A percentile compares a stretch with the other conserved stretches of the same genome.
Conservation (phyloP, 2,329 filamentous ascomycete species). For the Scytalidium sp. region DNA sequence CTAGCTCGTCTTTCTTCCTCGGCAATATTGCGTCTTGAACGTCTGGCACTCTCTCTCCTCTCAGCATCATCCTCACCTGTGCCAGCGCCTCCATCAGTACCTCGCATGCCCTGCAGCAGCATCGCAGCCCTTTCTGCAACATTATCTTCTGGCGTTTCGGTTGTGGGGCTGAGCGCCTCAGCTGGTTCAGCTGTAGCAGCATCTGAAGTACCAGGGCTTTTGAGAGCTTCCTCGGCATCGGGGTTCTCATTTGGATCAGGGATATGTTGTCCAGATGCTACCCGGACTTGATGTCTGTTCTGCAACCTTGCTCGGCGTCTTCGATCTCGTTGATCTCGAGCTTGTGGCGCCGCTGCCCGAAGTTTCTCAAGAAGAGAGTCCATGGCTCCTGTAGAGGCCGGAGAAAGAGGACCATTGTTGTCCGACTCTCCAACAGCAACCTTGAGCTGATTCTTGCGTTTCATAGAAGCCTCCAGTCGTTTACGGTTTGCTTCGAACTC, state of each 20-base stretch:
- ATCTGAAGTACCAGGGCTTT: conserved; percentile 45
- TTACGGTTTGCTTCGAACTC: conserved; percentile 75
- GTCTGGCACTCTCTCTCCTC: conserved; percentile 59
- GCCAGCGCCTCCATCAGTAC: conserved; percentile 52
- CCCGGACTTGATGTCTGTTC: conserved; percentile 84
- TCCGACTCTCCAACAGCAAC: conserved; percentile 34
- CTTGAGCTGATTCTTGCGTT: conserved; percentile 76
- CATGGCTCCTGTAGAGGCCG: conserved; percentile 84
- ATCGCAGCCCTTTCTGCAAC: conserved; percentile 82
- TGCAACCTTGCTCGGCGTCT: conserved; percentile 84
- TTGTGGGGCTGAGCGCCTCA: conserved; percentile 12
- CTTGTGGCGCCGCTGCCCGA: conserved; percentile 86
- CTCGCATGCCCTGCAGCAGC: conserved; percentile 78
- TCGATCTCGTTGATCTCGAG: conserved; percentile 83
- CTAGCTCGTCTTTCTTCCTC: conserved; percentile 73
- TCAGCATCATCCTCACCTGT: conserved; percentile 43
- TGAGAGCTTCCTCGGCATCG: conserved; percentile 49
- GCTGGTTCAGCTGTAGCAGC: conserved; percentile 28
- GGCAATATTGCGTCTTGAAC: conserved; percentile 61
- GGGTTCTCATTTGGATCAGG: conserved; percentile 66
- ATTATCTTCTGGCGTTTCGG: conserved; percentile 50
- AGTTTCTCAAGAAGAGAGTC: conserved; percentile 93
- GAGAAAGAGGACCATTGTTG: conserved; percentile 54
- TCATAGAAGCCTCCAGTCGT: conserved; percentile 88
- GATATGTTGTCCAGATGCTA: conserved; percentile 87